Evolutionary conservation across 129 eudicot genomes (phyloP).

Genomic region (Tanacetum coccineum): DNA sequence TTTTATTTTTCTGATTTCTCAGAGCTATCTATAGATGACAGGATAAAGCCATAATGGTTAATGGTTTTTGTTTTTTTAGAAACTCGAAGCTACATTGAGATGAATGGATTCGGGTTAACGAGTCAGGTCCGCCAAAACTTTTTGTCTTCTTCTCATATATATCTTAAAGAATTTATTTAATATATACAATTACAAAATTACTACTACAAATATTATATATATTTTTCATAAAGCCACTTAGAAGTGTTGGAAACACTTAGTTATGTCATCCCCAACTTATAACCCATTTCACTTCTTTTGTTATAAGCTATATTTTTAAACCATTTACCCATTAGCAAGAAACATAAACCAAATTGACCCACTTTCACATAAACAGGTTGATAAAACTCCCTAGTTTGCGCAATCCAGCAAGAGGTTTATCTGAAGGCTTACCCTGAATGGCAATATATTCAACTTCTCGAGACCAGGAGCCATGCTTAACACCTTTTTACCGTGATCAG

Average conservation of each 20-base stretch:
- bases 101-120: no score
- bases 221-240: neutral
- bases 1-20: no score
- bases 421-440: constrained; percentile 68
- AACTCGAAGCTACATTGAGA: neutral
- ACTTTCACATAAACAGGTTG: neutral
- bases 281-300: no score
- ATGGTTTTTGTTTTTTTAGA: no score
- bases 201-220: no score
- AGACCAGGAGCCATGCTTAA: constrained; percentile 92
- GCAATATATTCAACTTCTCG: constrained; percentile 78
- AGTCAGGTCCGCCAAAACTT: no score
- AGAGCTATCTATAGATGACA: neutral
- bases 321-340: neutral
- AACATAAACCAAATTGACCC: neutral
- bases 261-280: neutral
- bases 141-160: no score
- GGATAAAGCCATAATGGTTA: neutral
- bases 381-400: neutral
- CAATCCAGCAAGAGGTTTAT: neutral
- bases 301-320: neutral
- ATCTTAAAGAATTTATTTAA: no score
- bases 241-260: neutral
- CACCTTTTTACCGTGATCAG: constrained; percentile 93
- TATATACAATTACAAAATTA: no score